Percentiles rank a stretch among this genome's conserved stretches.
phyloP scores from a whole-genome alignment of 345 rosid species.

The Jatropha curcas region DNA sequence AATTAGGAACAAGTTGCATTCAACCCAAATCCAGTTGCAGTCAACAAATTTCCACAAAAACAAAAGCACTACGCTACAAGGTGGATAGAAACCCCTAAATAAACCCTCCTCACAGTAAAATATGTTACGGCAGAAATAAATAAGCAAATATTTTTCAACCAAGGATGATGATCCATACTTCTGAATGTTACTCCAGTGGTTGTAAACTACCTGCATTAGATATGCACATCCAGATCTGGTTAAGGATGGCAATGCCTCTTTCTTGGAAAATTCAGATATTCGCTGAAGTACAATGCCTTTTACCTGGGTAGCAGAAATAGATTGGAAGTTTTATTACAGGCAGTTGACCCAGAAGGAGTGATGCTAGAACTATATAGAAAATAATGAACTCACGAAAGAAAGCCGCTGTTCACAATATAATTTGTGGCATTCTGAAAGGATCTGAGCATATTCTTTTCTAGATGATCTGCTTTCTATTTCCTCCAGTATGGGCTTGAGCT shows the following conservation, averaged over 20 bases:
- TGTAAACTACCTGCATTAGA: constrained; percentile 72
- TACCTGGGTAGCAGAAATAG: constrained; percentile 44
- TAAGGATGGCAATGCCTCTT: constrained; percentile 86
- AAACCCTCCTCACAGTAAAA: too few species aligned
- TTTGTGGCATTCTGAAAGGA: constrained; percentile 91
- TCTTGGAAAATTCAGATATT: constrained; percentile 82
- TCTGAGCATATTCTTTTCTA: constrained; percentile 80
- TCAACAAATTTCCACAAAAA: too few species aligned
- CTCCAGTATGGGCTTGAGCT: constrained; percentile 89
- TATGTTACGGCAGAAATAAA: too few species aligned
- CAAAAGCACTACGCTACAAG: too few species aligned
- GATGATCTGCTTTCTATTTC: constrained; percentile 92
- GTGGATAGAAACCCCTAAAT: too few species aligned
- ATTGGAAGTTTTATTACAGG: constrained; percentile 11
- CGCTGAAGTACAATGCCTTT: constrained; percentile 89
- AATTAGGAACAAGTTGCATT: too few species aligned
- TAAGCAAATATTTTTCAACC: too few species aligned
- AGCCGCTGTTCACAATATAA: constrained; percentile 93
- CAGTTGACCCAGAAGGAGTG: constrained; percentile 3
- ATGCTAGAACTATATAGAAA: neutral
- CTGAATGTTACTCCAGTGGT: neutral
- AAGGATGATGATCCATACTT: too few species aligned
- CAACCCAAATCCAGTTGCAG: too few species aligned
- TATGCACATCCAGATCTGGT: constrained; percentile 98
- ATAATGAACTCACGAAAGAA: constrained; percentile 61